phyloP scores from a whole-genome alignment of 352 stramenopile species.

The Pythium plurisporium region DNA sequence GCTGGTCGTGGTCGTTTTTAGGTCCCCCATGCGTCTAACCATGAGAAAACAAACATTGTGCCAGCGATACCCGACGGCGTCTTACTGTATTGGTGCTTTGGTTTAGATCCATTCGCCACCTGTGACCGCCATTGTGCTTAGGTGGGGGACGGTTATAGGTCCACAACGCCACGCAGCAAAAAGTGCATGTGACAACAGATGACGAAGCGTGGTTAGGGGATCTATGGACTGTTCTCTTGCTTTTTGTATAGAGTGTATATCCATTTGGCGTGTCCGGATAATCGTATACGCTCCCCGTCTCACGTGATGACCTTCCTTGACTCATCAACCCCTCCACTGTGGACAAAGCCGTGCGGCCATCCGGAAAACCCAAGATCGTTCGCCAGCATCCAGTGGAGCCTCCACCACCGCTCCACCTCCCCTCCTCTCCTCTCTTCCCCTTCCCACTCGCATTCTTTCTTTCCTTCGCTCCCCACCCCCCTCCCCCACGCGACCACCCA shows the following conservation, averaged over 20 bases:
- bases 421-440: not conserved
- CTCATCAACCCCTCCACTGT: not conserved
- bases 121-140: no score
- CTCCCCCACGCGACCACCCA: not conserved
- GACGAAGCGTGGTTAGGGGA: not conserved
- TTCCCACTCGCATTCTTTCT: not conserved
- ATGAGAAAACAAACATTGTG: no score
- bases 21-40: no score
- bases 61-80: no score
- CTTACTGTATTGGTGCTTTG: no score
- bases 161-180: no score
- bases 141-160: no score
- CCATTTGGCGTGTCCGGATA: conserved; percentile 7
- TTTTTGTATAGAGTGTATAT: conserved; percentile 9
- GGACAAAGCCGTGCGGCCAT: not conserved
- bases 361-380: not conserved
- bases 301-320: not conserved
- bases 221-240: not conserved
- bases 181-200: not conserved
- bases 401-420: no score
- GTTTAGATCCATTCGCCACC: no score
- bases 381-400: not conserved
- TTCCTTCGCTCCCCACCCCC: not conserved
- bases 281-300: conserved; percentile 7
- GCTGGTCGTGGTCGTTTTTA: no score